These are phyloP conservation scores for Pharnaceum exiguum DNA, from an alignment of 148 eudicot genomes.

Conservation along the genomic window DNA sequence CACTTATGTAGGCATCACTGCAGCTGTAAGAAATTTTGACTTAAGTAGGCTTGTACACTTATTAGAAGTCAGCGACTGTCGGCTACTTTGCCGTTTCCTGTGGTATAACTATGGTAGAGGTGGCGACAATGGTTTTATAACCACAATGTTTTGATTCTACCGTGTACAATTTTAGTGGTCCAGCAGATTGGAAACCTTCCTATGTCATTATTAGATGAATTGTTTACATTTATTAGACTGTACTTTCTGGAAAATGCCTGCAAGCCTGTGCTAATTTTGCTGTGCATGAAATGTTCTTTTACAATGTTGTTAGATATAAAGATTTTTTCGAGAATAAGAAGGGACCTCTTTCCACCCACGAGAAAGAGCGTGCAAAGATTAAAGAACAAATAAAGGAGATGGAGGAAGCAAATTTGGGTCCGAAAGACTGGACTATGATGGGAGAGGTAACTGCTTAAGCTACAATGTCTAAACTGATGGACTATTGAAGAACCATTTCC, in stretches of 20 bases:
- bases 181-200: too few species aligned
- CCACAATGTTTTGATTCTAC: too few species aligned
- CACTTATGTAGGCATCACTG: too few species aligned
- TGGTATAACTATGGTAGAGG: too few species aligned
- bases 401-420: constrained; percentile 79
- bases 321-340: constrained; percentile 69
- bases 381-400: constrained; percentile 62
- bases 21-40: too few species aligned
- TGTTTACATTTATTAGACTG: background rate
- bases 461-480: background rate
- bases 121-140: too few species aligned
- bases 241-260: too few species aligned
- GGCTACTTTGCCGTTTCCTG: too few species aligned
- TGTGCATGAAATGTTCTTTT: background rate
- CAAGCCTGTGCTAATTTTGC: background rate
- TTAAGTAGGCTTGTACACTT: too few species aligned
- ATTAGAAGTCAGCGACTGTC: too few species aligned
- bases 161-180: too few species aligned
- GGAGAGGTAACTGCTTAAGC: constrained; percentile 63
- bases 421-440: constrained; percentile 85
- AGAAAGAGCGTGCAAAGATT: constrained; percentile 59
- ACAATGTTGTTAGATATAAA: constrained; percentile 43
- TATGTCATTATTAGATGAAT: too few species aligned
- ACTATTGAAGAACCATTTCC: background rate
- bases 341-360: constrained; percentile 67